phyloP scores from a whole-genome alignment of 345 rosid species.

The Brassica carinata region DNA sequence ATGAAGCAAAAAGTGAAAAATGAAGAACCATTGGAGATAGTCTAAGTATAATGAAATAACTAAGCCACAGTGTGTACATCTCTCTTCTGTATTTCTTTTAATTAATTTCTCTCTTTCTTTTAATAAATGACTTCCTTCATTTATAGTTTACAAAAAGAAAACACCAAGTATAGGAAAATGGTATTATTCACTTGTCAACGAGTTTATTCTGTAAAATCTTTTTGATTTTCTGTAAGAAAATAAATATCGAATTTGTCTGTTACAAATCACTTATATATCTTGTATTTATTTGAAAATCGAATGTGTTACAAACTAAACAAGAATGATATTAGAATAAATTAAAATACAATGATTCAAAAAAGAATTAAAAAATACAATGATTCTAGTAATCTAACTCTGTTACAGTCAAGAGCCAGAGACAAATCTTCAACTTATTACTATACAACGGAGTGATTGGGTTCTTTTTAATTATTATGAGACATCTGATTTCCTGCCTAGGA shows the following conservation, averaged over 20 bases:
- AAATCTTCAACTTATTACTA: background rate
- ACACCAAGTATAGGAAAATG: background rate
- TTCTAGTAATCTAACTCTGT: background rate
- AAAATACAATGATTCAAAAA: background rate
- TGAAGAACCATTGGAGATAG: too few relatives aligned
- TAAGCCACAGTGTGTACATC: background rate
- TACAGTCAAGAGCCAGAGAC: background rate
- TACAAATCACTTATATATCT: background rate
- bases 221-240: background rate
- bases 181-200: background rate
- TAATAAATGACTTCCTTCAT: background rate
- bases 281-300: background rate
- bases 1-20: too few relatives aligned
- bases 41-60: background rate
- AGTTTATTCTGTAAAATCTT: background rate
- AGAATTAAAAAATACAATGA: background rate
- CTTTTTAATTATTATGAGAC: background rate
- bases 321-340: background rate
- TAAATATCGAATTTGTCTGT: background rate
- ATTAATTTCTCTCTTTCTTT: background rate
- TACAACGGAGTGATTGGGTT: background rate
- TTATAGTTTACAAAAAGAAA: background rate
- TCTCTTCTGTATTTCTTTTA: background rate
- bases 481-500: conserved; percentile 28
- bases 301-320: background rate